Conservation (phyloP, 2,329 filamentous ascomycete genomes). For the Cytospora paraplurivora region DNA sequence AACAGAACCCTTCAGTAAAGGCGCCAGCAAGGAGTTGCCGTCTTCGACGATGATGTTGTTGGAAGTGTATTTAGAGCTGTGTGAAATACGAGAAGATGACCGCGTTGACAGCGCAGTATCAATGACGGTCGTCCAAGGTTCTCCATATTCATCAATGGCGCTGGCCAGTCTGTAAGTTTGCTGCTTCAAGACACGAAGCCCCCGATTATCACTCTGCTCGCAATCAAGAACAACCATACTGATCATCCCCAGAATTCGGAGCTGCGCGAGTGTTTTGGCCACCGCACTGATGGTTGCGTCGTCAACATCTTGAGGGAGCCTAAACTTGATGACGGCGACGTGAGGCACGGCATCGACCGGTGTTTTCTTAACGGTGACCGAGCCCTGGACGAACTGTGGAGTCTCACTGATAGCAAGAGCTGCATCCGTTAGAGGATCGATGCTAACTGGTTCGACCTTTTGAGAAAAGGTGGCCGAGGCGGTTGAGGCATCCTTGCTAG, state of each 20-base stretch:
- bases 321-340: slow-evolving; percentile 83
- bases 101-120: slow-evolving; percentile 53
- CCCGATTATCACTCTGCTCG: slow-evolving; percentile 42
- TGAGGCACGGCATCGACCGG: slow-evolving; percentile 55
- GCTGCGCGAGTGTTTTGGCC: slow-evolving; percentile 79
- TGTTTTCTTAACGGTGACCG: slow-evolving; percentile 32
- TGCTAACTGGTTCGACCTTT: slow-evolving; percentile 11
- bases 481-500: slow-evolving; percentile 37
- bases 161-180: slow-evolving; percentile 75
- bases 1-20: slow-evolving; percentile 68
- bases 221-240: slow-evolving; percentile 85
- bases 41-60: slow-evolving; percentile 45
- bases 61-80: slow-evolving; percentile 34
- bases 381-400: slow-evolving; percentile 43
- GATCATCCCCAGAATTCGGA: slow-evolving; percentile 77
- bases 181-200: slow-evolving; percentile 42
- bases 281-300: slow-evolving; percentile 72
- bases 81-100: slow-evolving; percentile 34
- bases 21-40: slow-evolving; percentile 61
- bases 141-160: slow-evolving; percentile 71
- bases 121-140: slow-evolving; percentile 68
- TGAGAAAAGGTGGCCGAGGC: slow-evolving; percentile 26
- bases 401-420: slow-evolving; percentile 37
- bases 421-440: slow-evolving; percentile 30
- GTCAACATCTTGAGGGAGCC: slow-evolving; percentile 70